Conservation (phyloP, 2,329 filamentous ascomycete species). For the Aschersonia sp. region DNA sequence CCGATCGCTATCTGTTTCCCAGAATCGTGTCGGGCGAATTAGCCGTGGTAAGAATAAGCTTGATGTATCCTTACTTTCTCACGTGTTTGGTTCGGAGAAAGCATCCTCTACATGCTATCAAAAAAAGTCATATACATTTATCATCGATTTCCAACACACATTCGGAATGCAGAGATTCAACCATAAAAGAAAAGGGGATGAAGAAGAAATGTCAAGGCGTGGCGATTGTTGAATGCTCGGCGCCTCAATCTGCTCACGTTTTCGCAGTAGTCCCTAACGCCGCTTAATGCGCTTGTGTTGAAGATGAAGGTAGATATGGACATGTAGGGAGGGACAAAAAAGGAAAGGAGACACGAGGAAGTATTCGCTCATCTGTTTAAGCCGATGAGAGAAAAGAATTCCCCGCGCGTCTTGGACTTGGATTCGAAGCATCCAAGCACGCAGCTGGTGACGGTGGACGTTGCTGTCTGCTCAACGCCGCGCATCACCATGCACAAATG, state of each 20-base stretch:
- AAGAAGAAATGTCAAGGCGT: too few relatives aligned
- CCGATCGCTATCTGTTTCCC: too few relatives aligned
- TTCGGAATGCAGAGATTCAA: too few relatives aligned
- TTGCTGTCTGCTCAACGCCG: constrained; percentile 83
- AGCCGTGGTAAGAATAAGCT: too few relatives aligned
- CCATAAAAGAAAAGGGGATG: too few relatives aligned
- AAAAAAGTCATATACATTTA: not conserved
- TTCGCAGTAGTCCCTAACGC: too few relatives aligned
- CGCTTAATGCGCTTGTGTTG: too few relatives aligned
- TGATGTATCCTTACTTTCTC: too few relatives aligned
- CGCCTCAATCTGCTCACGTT: too few relatives aligned
- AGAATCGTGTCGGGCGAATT: too few relatives aligned
- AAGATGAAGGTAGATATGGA: not conserved
- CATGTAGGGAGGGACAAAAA: not conserved
- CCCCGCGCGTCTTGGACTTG: constrained; percentile 85
- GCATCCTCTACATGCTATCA: not conserved
- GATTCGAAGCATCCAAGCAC: constrained; percentile 93
- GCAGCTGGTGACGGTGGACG: constrained; percentile 86
- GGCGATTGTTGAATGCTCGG: too few relatives aligned
- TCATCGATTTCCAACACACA: too few relatives aligned
- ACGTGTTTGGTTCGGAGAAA: constrained; percentile 2
- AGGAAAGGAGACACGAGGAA: not conserved
- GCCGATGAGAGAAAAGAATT: constrained; percentile 73
- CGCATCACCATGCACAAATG: constrained; percentile 99
- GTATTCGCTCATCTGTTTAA: constrained; percentile 27